Percentiles rank a stretch among this genome's conserved stretches.
These are phyloP conservation scores for Echinosophora koreensis DNA, from an alignment of 306 rosid genomes.

Conservation along the genomic window DNA sequence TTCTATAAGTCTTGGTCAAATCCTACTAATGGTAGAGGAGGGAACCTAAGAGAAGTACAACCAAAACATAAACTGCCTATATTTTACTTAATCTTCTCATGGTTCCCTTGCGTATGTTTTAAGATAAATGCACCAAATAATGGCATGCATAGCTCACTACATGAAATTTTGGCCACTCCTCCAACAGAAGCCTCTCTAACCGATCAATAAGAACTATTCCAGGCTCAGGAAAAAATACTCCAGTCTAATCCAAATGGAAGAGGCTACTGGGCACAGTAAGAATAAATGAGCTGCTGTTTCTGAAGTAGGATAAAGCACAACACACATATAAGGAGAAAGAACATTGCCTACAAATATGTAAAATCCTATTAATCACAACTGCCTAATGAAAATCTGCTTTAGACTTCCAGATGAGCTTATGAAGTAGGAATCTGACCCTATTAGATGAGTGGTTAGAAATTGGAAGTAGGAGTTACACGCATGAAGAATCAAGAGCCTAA, in stretches of 20 bases:
- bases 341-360: too few species aligned
- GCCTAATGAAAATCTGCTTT: too few species aligned
- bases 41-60: background rate
- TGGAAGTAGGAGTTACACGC: background rate
- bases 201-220: background rate
- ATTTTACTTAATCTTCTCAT: background rate
- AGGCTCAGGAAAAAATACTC: constrained; percentile 16
- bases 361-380: too few species aligned
- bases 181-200: background rate
- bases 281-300: too few species aligned
- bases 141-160: background rate
- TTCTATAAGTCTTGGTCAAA: constrained; percentile 6
- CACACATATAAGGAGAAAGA: too few species aligned
- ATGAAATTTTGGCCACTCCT: constrained; percentile 14
- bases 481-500: constrained; percentile 8
- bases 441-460: too few species aligned
- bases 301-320: too few species aligned
- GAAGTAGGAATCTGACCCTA: too few species aligned
- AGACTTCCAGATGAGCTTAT: too few species aligned
- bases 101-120: background rate
- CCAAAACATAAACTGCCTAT: constrained; percentile 1
- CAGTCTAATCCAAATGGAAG: background rate
- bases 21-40: background rate
- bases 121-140: background rate
- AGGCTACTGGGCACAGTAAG: background rate